phyloP scores from a whole-genome alignment of 75 land plant genomes.

The Adiantum capillusveneris region DNA sequence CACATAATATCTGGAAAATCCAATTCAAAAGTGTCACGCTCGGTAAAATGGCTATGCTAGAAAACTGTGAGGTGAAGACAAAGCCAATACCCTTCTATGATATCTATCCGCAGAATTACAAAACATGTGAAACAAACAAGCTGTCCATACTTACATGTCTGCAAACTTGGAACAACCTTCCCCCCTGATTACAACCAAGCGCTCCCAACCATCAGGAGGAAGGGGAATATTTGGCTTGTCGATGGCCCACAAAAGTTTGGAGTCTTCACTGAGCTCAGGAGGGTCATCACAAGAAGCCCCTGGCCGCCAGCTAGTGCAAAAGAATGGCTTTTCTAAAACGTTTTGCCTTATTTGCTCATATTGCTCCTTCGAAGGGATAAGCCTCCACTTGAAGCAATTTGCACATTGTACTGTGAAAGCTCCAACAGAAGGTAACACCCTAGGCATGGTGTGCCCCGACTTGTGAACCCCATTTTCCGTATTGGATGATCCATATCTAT shows the following conservation, averaged over 20 bases:
- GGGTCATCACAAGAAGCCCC: constrained; percentile 63
- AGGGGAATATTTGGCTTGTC: constrained; percentile 76
- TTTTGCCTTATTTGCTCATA: constrained; percentile 72
- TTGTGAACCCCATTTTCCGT: no score
- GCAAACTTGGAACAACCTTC: constrained; percentile 71
- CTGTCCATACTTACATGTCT: constrained; percentile 75
- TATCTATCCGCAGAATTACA: no score
- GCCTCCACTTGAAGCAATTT: constrained; percentile 70
- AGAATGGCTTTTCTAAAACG: constrained; percentile 54
- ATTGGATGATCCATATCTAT: no score
- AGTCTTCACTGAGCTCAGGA: constrained; percentile 55
- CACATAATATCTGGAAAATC: constrained; percentile 53
- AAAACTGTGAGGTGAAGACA: no score
- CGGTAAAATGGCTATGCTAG: no score
- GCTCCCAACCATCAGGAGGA: constrained; percentile 76
- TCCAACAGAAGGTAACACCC: constrained; percentile 53
- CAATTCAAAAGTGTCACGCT: no score
- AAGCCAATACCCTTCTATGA: no score
- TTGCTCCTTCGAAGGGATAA: constrained; percentile 68
- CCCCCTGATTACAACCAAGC: constrained; percentile 56
- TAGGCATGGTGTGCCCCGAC: no score
- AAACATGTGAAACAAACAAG: no score
- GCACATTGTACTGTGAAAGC: constrained; percentile 81
- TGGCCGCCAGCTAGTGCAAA: constrained; percentile 66
- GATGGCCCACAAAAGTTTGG: constrained; percentile 69